Percentiles rank a stretch among this genome's conserved stretches.
Evolutionary conservation across 805 yeast species (phyloP).

Genomic region (Metschnikowia cerradonensis): DNA sequence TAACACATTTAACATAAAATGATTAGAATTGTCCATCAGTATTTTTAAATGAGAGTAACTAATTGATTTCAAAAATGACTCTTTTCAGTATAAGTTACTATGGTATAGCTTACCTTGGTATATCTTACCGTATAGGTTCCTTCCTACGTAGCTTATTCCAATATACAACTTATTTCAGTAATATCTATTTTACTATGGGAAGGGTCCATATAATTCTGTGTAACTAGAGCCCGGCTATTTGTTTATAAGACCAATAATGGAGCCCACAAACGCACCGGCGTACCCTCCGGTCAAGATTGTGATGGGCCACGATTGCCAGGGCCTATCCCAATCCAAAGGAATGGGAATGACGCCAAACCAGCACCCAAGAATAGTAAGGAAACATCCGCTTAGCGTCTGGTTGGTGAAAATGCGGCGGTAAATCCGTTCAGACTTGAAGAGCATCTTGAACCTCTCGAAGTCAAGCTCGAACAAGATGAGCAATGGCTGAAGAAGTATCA

Average conservation of each 20-base stretch:
- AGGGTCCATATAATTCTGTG: not conserved
- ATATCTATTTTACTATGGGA: not conserved
- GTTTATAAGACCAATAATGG: conserved; percentile 4
- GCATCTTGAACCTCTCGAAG: conserved; percentile 29
- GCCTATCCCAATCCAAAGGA: conserved; percentile 96
- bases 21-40: too few relatives aligned
- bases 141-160: too few relatives aligned
- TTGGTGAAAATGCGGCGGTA: conserved; percentile 28
- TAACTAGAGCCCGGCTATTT: not conserved
- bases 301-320: conserved; percentile 96
- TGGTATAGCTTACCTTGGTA: too few relatives aligned
- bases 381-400: conserved; percentile 25
- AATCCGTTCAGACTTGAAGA: conserved; percentile 22
- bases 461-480: conserved; percentile 52
- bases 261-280: conserved; percentile 64
- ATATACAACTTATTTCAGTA: not conserved
- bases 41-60: too few relatives aligned
- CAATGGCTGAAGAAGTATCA: conserved; percentile 61
- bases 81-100: too few relatives aligned
- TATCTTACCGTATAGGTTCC: too few relatives aligned
- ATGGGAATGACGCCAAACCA: conserved; percentile 95
- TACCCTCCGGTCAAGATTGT: conserved; percentile 80
- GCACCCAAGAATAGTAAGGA: conserved; percentile 52
- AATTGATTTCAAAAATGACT: too few relatives aligned
- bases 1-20: too few relatives aligned